Evolutionary conservation across 306 rosid species (phyloP).

Genomic region (Neltuma alba): DNA sequence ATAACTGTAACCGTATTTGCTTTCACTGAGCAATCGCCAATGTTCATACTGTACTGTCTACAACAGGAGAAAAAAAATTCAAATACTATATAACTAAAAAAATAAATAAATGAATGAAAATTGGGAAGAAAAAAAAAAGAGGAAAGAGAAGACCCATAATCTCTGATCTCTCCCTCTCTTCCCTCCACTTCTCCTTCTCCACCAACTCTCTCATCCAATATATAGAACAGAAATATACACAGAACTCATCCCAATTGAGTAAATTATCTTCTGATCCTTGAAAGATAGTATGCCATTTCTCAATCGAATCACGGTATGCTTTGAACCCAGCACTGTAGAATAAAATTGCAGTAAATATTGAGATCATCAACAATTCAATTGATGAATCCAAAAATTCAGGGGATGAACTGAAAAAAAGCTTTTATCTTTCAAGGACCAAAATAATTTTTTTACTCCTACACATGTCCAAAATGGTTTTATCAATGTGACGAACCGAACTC

Average conservation of each 20-base stretch:
- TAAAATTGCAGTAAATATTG: neutral
- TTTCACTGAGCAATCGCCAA: neutral
- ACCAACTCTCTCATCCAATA: neutral
- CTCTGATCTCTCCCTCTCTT: no score
- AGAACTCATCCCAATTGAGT: neutral
- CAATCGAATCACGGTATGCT: neutral
- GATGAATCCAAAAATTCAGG: neutral
- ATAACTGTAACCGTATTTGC: neutral
- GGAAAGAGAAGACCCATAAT: neutral
- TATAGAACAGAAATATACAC: neutral
- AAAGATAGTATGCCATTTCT: neutral
- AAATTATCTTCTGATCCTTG: slow-evolving; percentile 11
- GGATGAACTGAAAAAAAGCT: neutral
- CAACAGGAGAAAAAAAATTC: neutral
- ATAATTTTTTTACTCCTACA: neutral
- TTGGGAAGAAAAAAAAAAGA: neutral
- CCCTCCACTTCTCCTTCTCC: neutral
- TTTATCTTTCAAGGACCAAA: slow-evolving; percentile 1
- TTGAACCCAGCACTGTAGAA: neutral
- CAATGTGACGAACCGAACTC: neutral
- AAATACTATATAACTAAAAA: neutral
- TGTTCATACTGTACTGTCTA: neutral
- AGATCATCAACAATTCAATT: neutral
- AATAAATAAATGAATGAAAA: neutral
- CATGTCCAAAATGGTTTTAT: neutral